Base-by-base conservation (phyloP, 1,139 yeast species). In the Lodderomyces margitis region DNA sequence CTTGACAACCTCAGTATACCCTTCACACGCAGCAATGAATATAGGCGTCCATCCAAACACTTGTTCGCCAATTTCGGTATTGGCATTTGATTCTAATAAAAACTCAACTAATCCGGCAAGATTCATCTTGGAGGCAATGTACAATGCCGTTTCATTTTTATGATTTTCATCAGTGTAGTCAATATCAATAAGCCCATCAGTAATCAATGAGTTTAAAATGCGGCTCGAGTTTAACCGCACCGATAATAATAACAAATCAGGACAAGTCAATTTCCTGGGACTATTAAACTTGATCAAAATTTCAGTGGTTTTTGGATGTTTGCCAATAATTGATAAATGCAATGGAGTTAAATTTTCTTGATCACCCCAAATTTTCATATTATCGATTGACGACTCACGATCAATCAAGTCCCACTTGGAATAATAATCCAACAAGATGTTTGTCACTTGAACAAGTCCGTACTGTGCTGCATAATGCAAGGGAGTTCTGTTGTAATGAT, bases 41-140 rank as follows among this genome's bases (percentile, higher is more conserved):
- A 92, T 69, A 2, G 98, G 97, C 2, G 97, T 88, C 98, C 98
- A 92, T 0, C 96, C 96, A 62, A 87, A 91, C 1, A 86, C 73
- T 16, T 66, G 59, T 55, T 92, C 98, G 0, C 84, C 79, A 44
- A 87, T 67, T 58, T 89, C 96, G 1, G 91, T 66, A 52, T 83
- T 68, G 2, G 96, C 96, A 31, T 71, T 61, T 11, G 65, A 58
- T 6, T 68, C 54, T 45, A 92, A 68, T 32, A 86, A 64, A 45
- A 71, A 78, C 46, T 75, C 68, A 7, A 81, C 87, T 24, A 84
- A 67, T 2, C 74, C 74, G 11, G 65, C 51, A 44, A 74, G 66
- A 55, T 86, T 80, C 53, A 82, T 64, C 58, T 86, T 87, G 1
- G 89, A 66, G 2, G 96, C 94, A 41, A 85, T 75, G 56, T 85